Evolutionary conservation across 306 rosid species (phyloP), one percentile per base, ranked within the genome.

Genomic region (Citrullus colocynthis): DNA sequence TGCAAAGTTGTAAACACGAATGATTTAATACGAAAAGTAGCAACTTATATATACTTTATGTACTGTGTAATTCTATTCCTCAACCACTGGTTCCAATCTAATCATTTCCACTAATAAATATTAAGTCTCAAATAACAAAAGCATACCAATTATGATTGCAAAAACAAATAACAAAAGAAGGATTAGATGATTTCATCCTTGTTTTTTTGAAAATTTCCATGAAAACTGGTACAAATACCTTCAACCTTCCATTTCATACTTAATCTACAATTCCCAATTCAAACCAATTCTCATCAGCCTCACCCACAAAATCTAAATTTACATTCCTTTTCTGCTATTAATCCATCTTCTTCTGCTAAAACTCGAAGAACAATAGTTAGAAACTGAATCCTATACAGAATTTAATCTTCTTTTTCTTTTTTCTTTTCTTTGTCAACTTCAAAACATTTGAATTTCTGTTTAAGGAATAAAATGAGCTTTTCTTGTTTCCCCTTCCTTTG

Each of bases 321-420:
- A 82, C 81, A 57, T 82, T 64, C 81, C 62, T 59, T 45, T 80
- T 72, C 11, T 55, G 55, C 55, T 84, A 81, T 49, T 79, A 85
- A 87, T 88, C 87, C 89, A 85, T 87, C 91, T 87, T 87, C 87
- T 87, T 93, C 96, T 87, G 84, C 91, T 89, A 89, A 91, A 91
- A 75, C 80, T 88, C 89, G 91, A 90, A 90, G 97, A 86, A 85
- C 84, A 73, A 73, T 51, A 85, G 92, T 88, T 86, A 88, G 93
- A 91, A 88, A 88, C 84, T 80, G 81, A 81, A 85, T 73, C 90
- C 93, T 91, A 91, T 91, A 93, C 98, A 91, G 78, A 51, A 4
- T 74, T 80, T 80, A 65, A 79, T 78, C 28, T 54, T 45, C 36
- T 32, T 10, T 66, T 41, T 39, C n/a, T 39, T 52, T 21, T 60